Base-by-base conservation (phyloP, 768 basidiomycete species). In the Leucosporidium yakuticum region DNA sequence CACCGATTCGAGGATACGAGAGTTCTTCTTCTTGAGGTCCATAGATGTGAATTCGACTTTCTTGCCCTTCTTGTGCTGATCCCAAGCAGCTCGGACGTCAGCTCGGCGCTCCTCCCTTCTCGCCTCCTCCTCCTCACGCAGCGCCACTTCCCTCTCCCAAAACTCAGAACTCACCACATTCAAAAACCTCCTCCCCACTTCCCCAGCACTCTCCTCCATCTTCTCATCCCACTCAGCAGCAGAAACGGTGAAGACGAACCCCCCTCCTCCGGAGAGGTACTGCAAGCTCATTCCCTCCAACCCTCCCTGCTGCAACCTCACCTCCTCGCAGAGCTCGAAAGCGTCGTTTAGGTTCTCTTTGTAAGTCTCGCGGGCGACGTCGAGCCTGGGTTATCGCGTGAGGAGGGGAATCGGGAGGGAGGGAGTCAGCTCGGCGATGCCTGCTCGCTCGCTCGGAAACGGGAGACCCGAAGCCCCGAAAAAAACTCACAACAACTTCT, bases 321-420 rank as follows among this genome's bases (percentile, higher is more conserved):
- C 17, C 21, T 25, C 25, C 44, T 60, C 59, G 17, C 44, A 54
- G 5, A 75, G 56, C 21, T 60, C 25, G 21, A 75, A 36, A n/a
- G 47, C n/a, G 23, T 71, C 64, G 27, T 48, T 48, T 4, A 60
- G n/a, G 44, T 60, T 95, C 78, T 99, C 94, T 74, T 88, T 90
- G 81, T 88, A 97, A 0, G 94, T 94, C 77, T 91, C 91, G 4
- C 96, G 84, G 2, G 95, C 96, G 11, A 98, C 91, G 71, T 98
- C 95, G 36, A 99, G 86, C 11, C 39, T 44, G 39, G 39, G 39
- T 44, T 8, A 44, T 8, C 5, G 34, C 5, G 12, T 12, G 39
- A 15, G 11, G 39, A 44, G 39, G 8, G 39, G 14, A 9, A 15
- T n/a, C n/a, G 39, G 14, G 14, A 44, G 39, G 11, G 39, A 15